phyloP scores from a whole-genome alignment of 192 early-diverging fungal genomes.

The Dissophora ornata region DNA sequence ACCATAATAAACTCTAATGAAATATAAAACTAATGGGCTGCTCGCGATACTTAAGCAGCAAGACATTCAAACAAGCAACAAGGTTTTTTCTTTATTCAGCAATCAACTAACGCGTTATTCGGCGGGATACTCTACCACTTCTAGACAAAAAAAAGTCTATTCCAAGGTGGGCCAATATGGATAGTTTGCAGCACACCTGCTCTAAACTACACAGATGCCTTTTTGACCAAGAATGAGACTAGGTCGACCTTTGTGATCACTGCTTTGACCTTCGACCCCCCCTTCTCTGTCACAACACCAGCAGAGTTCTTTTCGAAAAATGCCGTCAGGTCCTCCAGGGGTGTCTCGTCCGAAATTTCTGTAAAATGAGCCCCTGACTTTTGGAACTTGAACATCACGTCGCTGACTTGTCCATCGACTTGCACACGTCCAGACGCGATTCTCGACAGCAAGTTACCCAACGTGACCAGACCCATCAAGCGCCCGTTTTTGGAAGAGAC shows the following conservation, averaged over 20 bases:
- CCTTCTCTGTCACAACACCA: slow-evolving; percentile 89
- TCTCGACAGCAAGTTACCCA: slow-evolving; percentile 88
- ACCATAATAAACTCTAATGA: too few relatives aligned
- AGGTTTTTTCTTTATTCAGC: too few relatives aligned
- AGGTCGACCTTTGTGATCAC: slow-evolving; percentile 98
- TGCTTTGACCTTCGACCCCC: slow-evolving; percentile 68
- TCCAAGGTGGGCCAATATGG: too few relatives aligned
- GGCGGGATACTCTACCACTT: too few relatives aligned
- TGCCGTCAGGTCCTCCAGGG: slow-evolving; percentile 80
- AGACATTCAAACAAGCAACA: too few relatives aligned
- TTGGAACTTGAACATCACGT: slow-evolving; percentile 85
- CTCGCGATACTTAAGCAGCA: too few relatives aligned
- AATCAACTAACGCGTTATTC: too few relatives aligned
- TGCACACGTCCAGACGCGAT: slow-evolving; percentile 77
- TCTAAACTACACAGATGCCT: slow-evolving; percentile 26
- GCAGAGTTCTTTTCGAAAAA: slow-evolving; percentile 95
- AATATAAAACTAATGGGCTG: too few relatives aligned
- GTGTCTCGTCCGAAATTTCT: slow-evolving; percentile 89
- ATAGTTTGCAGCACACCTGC: background rate
- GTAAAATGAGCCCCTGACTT: slow-evolving; percentile 76
- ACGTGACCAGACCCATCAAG: slow-evolving; percentile 87
- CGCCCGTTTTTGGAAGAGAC: slow-evolving; percentile 63
- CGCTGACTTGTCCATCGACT: slow-evolving; percentile 70
- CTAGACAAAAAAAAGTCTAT: too few relatives aligned
- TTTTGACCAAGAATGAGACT: slow-evolving; percentile 80